Conservation (phyloP, 169 alveolate genomes). For the Cryptosporidium canis region DNA sequence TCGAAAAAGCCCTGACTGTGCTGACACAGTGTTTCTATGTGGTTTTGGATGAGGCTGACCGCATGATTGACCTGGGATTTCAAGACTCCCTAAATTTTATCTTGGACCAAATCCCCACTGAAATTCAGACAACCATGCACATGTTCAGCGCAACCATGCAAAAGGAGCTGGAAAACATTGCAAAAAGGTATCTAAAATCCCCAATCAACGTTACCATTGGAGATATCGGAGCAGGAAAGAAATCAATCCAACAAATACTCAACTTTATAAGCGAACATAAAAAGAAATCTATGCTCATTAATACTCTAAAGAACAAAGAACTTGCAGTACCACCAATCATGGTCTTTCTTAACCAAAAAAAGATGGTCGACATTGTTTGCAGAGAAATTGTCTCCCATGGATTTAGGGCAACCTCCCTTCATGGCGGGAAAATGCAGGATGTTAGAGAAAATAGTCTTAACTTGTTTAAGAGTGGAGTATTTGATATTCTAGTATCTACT, state of each 20-base stretch:
- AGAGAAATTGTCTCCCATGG: slow-evolving; percentile 65
- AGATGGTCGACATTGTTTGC: slow-evolving; percentile 89
- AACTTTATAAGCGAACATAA: slow-evolving; percentile 89
- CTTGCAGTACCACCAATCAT: slow-evolving; percentile 91
- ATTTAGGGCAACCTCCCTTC: slow-evolving; percentile 83
- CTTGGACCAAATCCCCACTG: slow-evolving; percentile 88
- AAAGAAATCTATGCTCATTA: slow-evolving; percentile 82
- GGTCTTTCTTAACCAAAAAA: slow-evolving; percentile 93
- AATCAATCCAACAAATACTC: slow-evolving; percentile 90
- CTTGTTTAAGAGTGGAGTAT: slow-evolving; percentile 88
- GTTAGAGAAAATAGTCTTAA: slow-evolving; percentile 91
- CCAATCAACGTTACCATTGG: slow-evolving; percentile 93
- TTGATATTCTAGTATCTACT: slow-evolving; percentile 95
- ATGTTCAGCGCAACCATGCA: slow-evolving; percentile 98
- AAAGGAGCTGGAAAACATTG: slow-evolving; percentile 91
- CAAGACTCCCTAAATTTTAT: slow-evolving; percentile 94
- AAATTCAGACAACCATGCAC: slow-evolving; percentile 88
- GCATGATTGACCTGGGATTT: slow-evolving; percentile 97
- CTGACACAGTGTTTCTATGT: slow-evolving; percentile 92
- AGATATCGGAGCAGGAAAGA: slow-evolving; percentile 94
- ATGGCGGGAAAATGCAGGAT: slow-evolving; percentile 94
- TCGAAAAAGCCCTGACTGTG: slow-evolving; percentile 90
- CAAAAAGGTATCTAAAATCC: slow-evolving; percentile 89
- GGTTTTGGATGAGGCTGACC: slow-evolving; percentile 97
- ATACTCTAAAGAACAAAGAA: slow-evolving; percentile 72